Evolutionary conservation across 345 rosid species (phyloP), one percentile per base, ranked within the genome.

Genomic region (Linum usitatissimum): DNA sequence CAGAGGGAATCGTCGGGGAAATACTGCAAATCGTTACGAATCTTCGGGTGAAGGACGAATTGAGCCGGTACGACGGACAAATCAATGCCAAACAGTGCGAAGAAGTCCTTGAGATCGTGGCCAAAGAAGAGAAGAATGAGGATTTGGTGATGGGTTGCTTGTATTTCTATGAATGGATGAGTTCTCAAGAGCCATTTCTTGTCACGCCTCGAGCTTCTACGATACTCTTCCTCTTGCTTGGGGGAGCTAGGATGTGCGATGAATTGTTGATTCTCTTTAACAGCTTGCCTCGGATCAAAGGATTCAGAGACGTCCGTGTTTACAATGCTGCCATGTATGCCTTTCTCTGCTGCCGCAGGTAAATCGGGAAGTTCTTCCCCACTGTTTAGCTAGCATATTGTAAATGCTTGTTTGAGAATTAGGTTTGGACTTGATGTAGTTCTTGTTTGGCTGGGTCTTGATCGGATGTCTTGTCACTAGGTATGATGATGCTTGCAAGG

Each of bases 141-240:
- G 87, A 90, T 51, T 67, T 83, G 67, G 19, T 80, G 23, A 75
- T 49, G 60, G 36, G 77, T 36, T 83, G 88, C 64, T 71, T 91
- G 66, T 80, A 91, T 71, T 82, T 91, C 64, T 83, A 75, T 19
- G 98, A 91, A 68, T 91, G 98, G 96, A 88, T 91, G 98, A 62
- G 77, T 63, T 68, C 81, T 66, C 98, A 85, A 65, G 87, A 76
- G 31, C 98, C 90, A 0, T 73, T 86, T 1, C 87, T 86, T 28
- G 81, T 81, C 55, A 75, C 90, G 0, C 63, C 91, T 54, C 84
- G 85, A 40, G 82, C 96, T 34, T 86, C 78, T 68, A 81, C 96
- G 38, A 67, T 88, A 21, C 18, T 91, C 62, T 91, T 88, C 71
- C 85, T 90, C 2, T 40, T 80, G 23, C 59, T 91, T 63, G 98